Evolutionary conservation across 306 rosid species (phyloP), one percentile per base, ranked within the genome.

Genomic region (Sechiopsis laciniata): DNA sequence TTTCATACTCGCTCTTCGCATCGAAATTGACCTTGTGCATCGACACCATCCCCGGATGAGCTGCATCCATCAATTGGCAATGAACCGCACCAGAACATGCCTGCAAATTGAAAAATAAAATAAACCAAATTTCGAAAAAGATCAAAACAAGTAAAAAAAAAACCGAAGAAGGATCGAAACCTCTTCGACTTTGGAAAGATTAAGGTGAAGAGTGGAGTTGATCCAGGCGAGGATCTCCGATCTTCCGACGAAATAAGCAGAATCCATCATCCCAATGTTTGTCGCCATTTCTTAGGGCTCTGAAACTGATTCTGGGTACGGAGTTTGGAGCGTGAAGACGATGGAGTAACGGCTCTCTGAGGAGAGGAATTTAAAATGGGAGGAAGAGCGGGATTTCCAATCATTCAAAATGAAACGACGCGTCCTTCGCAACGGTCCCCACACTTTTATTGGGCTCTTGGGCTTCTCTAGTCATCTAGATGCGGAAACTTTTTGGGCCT

Each of bases 11-110:
- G 37, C 16, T 89, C 80, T 91, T 95, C 7, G 99, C 97, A 12
- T 95, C 99, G 42, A 91, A 95, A 72, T 95, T 95, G 75, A 91
- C 99, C 85, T 95, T 95, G 83, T 95, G 95, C 97, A 95, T 95
- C 4, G 96, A 96, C 52, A 95, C 99, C 19, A 86, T 85, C 73
- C 99, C 96, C 0, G 96, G 96, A 80, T 94, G 95, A 74, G 76
- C 92, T 46, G 89, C 91, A 57, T 94, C 99, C 84, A 94, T 82
- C 21, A 94, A 88, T 80, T 94, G 99, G 75, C 97, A 94, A 19
- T 94, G 97, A 55, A 94, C 97, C 42, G 97, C 97, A 20, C 99
- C 97, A 0, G 96, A 85, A 75, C 92, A 89, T 2, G 96, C 97
- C 97, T 95, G 78, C 54, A 61, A 61, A 26, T 15, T 8, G 2